A percentile compares a stretch with the other conserved stretches of the same genome.
These are phyloP conservation scores for Skeletonema grethae DNA, from an alignment of 108 stramenopile species.

Conservation along the genomic window DNA sequence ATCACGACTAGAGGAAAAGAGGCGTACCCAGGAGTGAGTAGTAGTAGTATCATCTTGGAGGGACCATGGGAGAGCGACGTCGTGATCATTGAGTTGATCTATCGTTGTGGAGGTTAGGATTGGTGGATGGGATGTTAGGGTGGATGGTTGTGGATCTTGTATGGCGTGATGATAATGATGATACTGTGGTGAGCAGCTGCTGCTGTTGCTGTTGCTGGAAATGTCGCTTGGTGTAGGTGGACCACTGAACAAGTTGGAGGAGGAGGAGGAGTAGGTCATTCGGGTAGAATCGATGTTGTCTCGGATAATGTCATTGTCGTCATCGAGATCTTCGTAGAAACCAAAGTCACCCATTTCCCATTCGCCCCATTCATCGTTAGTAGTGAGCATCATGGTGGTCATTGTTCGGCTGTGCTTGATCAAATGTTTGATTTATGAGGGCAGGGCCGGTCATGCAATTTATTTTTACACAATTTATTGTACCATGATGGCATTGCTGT, in stretches of 20 bases:
- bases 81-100: constrained; percentile 1
- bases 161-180: neutral
- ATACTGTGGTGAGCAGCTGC: neutral
- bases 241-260: too few species aligned
- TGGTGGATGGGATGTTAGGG: neutral
- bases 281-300: neutral
- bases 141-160: neutral
- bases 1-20: constrained; percentile 24
- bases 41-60: too few species aligned
- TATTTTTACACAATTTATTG: too few species aligned
- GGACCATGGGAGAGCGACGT: constrained; percentile 27
- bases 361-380: neutral
- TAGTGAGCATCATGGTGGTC: neutral
- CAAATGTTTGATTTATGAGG: neutral
- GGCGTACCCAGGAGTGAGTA: constrained; percentile 23
- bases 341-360: constrained; percentile 14
- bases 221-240: neutral
- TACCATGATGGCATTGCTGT: too few species aligned
- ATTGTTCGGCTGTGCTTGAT: too few species aligned
- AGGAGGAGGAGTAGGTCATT: neutral
- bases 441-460: too few species aligned
- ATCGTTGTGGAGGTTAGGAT: constrained; percentile 12
- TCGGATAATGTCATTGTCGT: neutral
- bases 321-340: neutral
- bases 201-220: neutral